phyloP scores from a whole-genome alignment of 1,284 basidiomycete species.

The Ceratobasidium sp. region DNA sequence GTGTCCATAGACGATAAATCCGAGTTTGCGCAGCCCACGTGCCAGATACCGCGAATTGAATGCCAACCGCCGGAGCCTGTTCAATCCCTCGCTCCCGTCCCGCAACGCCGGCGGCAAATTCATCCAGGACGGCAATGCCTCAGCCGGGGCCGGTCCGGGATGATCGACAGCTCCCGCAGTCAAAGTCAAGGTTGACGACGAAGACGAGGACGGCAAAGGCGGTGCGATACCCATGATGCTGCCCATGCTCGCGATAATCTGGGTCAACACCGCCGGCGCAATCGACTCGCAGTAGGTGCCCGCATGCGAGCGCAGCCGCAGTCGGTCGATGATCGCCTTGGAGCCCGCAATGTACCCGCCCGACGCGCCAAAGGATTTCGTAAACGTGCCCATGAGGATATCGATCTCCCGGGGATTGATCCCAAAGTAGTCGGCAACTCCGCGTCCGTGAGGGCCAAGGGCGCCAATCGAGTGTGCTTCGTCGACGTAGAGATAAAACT shows the following conservation, averaged over 20 bases:
- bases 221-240: constrained; percentile 92
- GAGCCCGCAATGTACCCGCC: constrained; percentile 95
- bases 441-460: constrained; percentile 92
- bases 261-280: constrained; percentile 90
- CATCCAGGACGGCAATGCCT: constrained; percentile 77
- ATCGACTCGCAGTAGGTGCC: constrained; percentile 93
- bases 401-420: constrained; percentile 87
- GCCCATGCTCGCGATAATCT: constrained; percentile 93
- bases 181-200: constrained; percentile 42
- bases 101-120: constrained; percentile 75
- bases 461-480: constrained; percentile 99
- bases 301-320: constrained; percentile 87
- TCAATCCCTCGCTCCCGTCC: constrained; percentile 85
- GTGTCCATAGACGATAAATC: constrained; percentile 97
- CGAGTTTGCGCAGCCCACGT: constrained; percentile 88
- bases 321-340: constrained; percentile 82
- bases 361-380: constrained; percentile 97
- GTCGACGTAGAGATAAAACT: constrained; percentile 97
- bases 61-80: constrained; percentile 87
- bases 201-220: constrained; percentile 59
- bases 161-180: constrained; percentile 57
- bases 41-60: constrained; percentile 97
- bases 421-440: constrained; percentile 95
- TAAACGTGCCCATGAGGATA: constrained; percentile 99
- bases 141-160: constrained; percentile 75